A percentile compares a stretch with the other conserved stretches of the same genome.
phyloP scores from a whole-genome alignment of 1,284 basidiomycete species.

The Porodaedalea pini region DNA sequence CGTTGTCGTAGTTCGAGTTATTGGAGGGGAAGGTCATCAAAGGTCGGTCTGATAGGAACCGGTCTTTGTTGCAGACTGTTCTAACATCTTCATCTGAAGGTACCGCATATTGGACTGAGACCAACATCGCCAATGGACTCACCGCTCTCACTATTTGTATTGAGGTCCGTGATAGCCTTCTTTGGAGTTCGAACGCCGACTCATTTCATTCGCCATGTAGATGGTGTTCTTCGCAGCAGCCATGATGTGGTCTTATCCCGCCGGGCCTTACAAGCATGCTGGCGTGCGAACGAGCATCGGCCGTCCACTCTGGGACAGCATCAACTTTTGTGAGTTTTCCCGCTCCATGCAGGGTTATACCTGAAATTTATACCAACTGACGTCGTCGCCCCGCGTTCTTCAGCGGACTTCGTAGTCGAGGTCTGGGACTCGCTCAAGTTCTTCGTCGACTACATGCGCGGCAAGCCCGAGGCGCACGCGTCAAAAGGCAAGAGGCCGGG shows the following conservation, averaged over 20 bases:
- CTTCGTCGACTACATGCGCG: constrained; percentile 48
- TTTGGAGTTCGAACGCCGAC: neutral
- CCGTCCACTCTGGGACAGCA: constrained; percentile 71
- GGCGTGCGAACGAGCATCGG: constrained; percentile 48
- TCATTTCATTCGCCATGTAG: constrained; percentile 32
- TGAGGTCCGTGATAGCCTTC: constrained; percentile 49
- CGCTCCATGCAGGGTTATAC: constrained; percentile 10
- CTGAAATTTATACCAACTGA: constrained; percentile 4
- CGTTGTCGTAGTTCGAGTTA: constrained; percentile 46
- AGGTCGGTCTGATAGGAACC: constrained; percentile 32
- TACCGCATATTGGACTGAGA: constrained; percentile 75
- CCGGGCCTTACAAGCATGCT: constrained; percentile 55
- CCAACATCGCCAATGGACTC: constrained; percentile 78
- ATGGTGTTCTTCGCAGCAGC: constrained; percentile 79
- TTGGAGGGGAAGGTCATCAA: constrained; percentile 63
- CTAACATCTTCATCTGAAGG: constrained; percentile 33
- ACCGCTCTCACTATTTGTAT: constrained; percentile 79
- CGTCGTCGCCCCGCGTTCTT: neutral
- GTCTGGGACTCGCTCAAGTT: constrained; percentile 60
- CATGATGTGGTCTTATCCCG: constrained; percentile 81
- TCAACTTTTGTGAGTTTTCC: constrained; percentile 60
- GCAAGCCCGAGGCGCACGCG: constrained; percentile 45
- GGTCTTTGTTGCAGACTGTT: neutral
- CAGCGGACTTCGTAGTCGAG: constrained; percentile 64
- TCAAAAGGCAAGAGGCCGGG: constrained; percentile 29